A percentile compares a stretch with the other conserved stretches of the same genome.
Evolutionary conservation across 164 flowering plant genomes (phyloP).

Genomic region (Berberis thunbergii): DNA sequence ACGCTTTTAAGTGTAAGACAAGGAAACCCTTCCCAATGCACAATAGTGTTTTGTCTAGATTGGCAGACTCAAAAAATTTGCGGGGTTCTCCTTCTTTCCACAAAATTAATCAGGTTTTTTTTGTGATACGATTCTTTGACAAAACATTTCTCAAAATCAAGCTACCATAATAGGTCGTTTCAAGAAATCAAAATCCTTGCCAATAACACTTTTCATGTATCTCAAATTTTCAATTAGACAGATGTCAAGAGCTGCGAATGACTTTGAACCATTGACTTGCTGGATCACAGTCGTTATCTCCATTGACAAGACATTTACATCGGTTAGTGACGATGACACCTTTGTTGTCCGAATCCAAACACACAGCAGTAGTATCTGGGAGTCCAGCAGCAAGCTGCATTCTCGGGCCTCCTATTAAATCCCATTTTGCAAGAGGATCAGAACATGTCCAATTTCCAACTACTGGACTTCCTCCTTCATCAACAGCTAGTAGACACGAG

Average conservation of each 20-base stretch:
- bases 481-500: slow-evolving; percentile 49
- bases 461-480: slow-evolving; percentile 25
- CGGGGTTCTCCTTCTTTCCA: too few relatives aligned
- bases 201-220: background rate
- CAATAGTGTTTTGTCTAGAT: too few relatives aligned
- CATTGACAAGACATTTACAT: slow-evolving; percentile 43
- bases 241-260: slow-evolving; percentile 31
- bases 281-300: slow-evolving; percentile 48
- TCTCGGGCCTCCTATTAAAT: slow-evolving; percentile 44
- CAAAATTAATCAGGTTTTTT: too few relatives aligned
- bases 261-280: slow-evolving; percentile 77
- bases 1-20: too few relatives aligned
- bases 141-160: too few relatives aligned
- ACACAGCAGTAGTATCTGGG: slow-evolving; percentile 23
- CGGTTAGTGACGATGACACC: slow-evolving; percentile 33
- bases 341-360: slow-evolving; percentile 46
- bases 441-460: slow-evolving; percentile 29
- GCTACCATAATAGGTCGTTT: too few relatives aligned
- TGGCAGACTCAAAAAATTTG: too few relatives aligned
- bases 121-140: too few relatives aligned
- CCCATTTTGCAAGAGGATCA: slow-evolving; percentile 36
- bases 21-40: too few relatives aligned
- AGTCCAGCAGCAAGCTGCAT: slow-evolving; percentile 51
- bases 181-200: too few relatives aligned
- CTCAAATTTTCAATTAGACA: background rate